phyloP scores from a whole-genome alignment of 441 rosid species.

The Aquilaria agallochum region DNA sequence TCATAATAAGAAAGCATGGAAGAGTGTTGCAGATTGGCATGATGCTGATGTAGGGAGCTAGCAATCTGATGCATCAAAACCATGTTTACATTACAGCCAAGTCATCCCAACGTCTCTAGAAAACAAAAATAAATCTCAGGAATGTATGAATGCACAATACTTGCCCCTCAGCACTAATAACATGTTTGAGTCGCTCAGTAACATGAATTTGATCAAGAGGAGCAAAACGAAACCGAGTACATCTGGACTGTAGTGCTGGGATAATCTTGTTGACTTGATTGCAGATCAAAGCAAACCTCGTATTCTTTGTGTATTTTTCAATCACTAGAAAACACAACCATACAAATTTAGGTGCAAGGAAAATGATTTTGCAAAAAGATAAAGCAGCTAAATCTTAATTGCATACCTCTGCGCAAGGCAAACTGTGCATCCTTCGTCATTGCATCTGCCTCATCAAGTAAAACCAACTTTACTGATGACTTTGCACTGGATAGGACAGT shows the following conservation, averaged over 20 bases:
- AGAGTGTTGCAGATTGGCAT: too few species aligned
- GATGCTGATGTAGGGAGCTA: too few species aligned
- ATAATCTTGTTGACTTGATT: conserved; percentile 97
- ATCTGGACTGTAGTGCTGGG: conserved; percentile 96
- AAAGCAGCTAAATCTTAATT: neutral
- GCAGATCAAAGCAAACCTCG: conserved; percentile 93
- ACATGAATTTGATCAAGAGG: conserved; percentile 84
- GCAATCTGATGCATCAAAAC: too few species aligned
- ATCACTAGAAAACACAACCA: conserved; percentile 52
- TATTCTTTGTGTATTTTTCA: conserved; percentile 92
- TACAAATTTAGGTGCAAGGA: conserved; percentile 7
- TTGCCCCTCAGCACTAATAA: conserved; percentile 78
- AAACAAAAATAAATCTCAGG: too few species aligned
- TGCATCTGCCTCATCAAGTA: conserved; percentile 97
- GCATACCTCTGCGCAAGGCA: conserved; percentile 92
- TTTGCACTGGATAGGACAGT: conserved; percentile 49
- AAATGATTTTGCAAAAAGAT: conserved; percentile 13
- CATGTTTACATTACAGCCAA: too few species aligned
- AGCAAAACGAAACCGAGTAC: conserved; percentile 93
- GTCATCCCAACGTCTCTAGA: too few species aligned
- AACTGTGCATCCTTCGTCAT: conserved; percentile 99
- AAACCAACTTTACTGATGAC: conserved; percentile 76
- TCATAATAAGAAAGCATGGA: too few species aligned
- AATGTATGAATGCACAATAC: neutral
- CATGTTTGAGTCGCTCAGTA: conserved; percentile 80